A percentile compares a stretch with the other conserved stretches of the same genome.
phyloP scores from a whole-genome alignment of 2,329 filamentous ascomycete species.

The Epichloe aotearoae region DNA sequence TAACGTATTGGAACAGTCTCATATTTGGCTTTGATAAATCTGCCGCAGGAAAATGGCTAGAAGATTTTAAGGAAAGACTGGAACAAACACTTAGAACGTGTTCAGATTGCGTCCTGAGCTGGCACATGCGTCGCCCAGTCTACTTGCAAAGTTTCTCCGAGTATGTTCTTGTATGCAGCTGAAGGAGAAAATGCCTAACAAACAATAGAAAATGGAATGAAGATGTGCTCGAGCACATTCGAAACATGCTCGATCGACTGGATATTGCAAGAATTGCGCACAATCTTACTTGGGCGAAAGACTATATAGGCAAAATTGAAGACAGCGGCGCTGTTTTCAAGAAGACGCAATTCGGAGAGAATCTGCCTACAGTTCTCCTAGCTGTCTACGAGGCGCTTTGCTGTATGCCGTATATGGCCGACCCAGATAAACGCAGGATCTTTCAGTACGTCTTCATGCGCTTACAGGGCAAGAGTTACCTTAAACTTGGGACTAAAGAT shows the following conservation, averaged over 20 bases:
- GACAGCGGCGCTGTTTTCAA: slow-evolving; percentile 32
- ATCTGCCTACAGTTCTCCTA: slow-evolving; percentile 50
- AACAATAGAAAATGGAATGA: slow-evolving; percentile 30
- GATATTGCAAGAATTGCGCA: slow-evolving; percentile 49
- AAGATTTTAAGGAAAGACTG: slow-evolving; percentile 44
- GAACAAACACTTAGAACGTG: slow-evolving; percentile 49
- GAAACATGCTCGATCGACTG: slow-evolving; percentile 41
- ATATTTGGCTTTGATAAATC: slow-evolving; percentile 54
- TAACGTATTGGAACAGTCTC: slow-evolving; percentile 54
- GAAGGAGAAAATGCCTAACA: slow-evolving; percentile 9
- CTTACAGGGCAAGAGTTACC: slow-evolving; percentile 56
- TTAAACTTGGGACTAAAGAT: slow-evolving; percentile 59
- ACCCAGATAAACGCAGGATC: slow-evolving; percentile 35
- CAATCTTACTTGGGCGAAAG: slow-evolving; percentile 43
- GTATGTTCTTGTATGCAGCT: slow-evolving; percentile 20
- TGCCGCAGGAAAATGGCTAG: slow-evolving; percentile 44
- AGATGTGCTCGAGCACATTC: slow-evolving; percentile 36
- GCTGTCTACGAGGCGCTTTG: slow-evolving; percentile 82
- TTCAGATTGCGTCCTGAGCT: slow-evolving; percentile 58
- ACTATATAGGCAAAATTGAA: slow-evolving; percentile 40
- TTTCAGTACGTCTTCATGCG: slow-evolving; percentile 78
- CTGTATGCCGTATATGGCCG: slow-evolving; percentile 60
- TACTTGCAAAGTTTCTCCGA: slow-evolving; percentile 50
- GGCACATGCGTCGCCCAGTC: slow-evolving; percentile 54
- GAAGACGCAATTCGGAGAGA: slow-evolving; percentile 30